phyloP scores from a whole-genome alignment of 768 basidiomycete species.

The Russula olivacea region DNA sequence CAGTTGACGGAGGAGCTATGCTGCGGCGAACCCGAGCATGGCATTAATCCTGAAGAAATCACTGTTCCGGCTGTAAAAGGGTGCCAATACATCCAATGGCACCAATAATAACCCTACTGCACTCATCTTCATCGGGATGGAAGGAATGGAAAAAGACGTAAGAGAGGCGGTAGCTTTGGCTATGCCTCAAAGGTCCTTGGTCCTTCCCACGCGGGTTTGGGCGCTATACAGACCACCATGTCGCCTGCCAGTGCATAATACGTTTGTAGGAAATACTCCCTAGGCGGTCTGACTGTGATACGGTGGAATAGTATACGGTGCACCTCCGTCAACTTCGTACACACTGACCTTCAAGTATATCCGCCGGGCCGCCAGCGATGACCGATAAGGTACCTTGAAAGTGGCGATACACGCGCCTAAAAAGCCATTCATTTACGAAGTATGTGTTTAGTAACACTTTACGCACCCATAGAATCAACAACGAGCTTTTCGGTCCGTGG shows the following conservation, averaged over 20 bases:
- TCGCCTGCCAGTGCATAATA: no score
- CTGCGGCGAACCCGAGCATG: no score
- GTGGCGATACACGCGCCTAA: no score
- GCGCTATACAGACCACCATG: not conserved
- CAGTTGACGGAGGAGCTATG: not conserved
- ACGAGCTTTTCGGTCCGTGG: no score
- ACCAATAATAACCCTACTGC: not conserved
- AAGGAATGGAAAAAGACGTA: not conserved
- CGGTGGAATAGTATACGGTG: not conserved
- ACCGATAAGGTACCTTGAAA: no score
- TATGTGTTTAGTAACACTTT: no score
- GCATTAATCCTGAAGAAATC: not conserved
- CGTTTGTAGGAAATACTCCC: not conserved
- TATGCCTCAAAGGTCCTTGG: not conserved
- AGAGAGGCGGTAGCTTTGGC: not conserved
- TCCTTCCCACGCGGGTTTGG: not conserved
- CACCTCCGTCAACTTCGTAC: not conserved
- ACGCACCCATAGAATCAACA: no score
- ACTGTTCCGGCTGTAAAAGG: not conserved
- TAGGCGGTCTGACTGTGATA: not conserved
- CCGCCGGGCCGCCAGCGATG: no score
- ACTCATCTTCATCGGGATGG: not conserved
- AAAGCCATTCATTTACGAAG: no score
- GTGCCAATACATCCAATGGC: not conserved
- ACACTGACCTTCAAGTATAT: no score